These are phyloP conservation scores for Talaromyces sp. DNA, from an alignment of 2,329 filamentous ascomycete genomes.

Conservation along the genomic window DNA sequence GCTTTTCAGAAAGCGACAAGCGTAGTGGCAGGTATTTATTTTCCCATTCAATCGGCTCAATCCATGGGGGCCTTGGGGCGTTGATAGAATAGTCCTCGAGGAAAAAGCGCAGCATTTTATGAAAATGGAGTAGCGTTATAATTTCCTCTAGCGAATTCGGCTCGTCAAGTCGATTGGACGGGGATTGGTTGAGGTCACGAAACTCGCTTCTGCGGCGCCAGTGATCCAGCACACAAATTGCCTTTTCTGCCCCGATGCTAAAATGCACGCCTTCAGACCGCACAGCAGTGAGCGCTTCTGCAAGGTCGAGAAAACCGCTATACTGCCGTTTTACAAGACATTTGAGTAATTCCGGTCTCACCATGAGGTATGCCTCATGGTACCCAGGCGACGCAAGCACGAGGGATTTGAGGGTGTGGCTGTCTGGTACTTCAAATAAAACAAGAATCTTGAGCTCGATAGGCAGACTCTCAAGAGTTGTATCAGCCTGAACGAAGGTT, in stretches of 20 bases:
- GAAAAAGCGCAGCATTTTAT: neutral
- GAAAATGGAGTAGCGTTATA: neutral
- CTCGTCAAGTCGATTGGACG: neutral
- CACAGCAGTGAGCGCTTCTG: constrained; percentile 2
- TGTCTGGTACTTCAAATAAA: neutral
- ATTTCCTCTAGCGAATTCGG: neutral
- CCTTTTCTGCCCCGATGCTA: neutral
- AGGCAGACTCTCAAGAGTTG: constrained; percentile 1
- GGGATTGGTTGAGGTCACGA: neutral
- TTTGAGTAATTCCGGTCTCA: neutral
- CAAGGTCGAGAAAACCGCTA: neutral
- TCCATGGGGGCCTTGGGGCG: neutral
- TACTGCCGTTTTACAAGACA: neutral
- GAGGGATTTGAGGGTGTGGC: neutral
- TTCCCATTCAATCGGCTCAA: neutral
- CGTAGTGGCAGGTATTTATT: neutral
- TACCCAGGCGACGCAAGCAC: neutral
- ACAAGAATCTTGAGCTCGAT: neutral
- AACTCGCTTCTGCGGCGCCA: constrained; percentile 1
- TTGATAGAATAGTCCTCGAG: constrained; percentile 1
- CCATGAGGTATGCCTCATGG: constrained; percentile 2
- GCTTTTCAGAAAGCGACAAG: neutral
- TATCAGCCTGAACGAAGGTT: neutral
- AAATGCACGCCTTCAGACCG: constrained; percentile 3
- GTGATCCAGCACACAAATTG: neutral